Evolutionary conservation across 257 asterid genomes (phyloP).

Genomic region (Solanum chiquidenum): DNA sequence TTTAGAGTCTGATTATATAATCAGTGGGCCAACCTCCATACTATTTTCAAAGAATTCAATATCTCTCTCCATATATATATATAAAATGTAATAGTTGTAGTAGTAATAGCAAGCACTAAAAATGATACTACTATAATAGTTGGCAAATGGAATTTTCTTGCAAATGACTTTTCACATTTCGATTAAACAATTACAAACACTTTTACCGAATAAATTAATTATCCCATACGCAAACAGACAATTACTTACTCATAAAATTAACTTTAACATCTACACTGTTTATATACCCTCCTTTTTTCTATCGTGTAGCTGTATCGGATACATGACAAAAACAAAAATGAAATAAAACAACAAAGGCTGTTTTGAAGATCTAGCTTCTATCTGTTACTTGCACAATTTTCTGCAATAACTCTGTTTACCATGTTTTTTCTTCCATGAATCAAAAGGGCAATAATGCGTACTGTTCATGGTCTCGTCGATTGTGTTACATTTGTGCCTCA

Average conservation of each 20-base stretch:
- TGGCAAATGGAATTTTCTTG: neutral
- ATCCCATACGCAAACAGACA: neutral
- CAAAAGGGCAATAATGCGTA: neutral
- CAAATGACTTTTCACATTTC: neutral
- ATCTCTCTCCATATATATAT: too few species aligned
- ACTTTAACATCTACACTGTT: neutral
- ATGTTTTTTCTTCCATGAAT: neutral
- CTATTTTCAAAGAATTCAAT: neutral
- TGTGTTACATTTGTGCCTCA: neutral
- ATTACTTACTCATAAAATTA: neutral
- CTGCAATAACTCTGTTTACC: neutral
- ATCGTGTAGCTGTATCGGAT: neutral
- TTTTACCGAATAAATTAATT: neutral
- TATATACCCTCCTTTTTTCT: neutral
- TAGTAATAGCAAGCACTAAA: neutral
- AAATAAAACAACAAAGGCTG: neutral
- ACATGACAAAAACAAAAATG: neutral
- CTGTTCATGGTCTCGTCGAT: neutral
- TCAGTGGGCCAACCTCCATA: neutral
- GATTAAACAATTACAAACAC: neutral
- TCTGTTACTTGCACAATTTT: neutral
- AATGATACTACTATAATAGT: neutral
- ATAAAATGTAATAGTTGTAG: neutral
- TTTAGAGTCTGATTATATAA: neutral
- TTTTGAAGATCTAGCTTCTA: neutral